These are phyloP conservation scores for Flaveria ramosissima DNA, from an alignment of 129 eudicot species.

Conservation along the genomic window DNA sequence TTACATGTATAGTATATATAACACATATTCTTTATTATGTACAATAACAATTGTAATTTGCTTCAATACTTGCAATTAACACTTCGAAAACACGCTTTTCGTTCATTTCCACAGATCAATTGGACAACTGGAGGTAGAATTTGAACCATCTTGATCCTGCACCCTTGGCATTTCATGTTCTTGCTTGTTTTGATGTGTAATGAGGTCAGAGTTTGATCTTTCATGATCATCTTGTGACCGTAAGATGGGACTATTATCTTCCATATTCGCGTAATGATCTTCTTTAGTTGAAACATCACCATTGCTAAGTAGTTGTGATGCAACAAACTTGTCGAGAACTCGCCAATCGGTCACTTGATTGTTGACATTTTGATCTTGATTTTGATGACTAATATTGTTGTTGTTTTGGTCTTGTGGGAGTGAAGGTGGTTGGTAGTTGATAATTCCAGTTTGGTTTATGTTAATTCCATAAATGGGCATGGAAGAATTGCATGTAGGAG, in stretches of 20 bases:
- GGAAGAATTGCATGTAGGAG: conserved; percentile 34
- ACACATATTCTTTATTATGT: conserved; percentile 38
- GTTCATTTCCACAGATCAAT: conserved; percentile 79
- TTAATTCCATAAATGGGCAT: conserved; percentile 48
- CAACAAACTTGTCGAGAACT: conserved; percentile 95
- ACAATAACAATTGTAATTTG: conserved; percentile 25
- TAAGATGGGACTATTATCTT: conserved; percentile 29
- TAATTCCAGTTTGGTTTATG: conserved; percentile 36
- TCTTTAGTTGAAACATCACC: conserved; percentile 58
- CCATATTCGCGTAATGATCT: conserved; percentile 35
- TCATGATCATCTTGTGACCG: conserved; percentile 30
- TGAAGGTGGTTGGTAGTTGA: conserved; percentile 41
- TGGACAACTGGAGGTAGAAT: conserved; percentile 64
- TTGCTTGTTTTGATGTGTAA: conserved; percentile 43
- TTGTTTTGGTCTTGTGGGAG: conserved; percentile 32
- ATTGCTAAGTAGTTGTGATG: conserved; percentile 83
- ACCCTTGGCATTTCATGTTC: conserved; percentile 34
- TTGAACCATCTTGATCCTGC: conserved; percentile 58
- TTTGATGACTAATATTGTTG: conserved; percentile 27
- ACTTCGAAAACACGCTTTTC: conserved; percentile 11
- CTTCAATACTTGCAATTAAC: conserved; percentile 27
- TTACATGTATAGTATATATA: conserved; percentile 36
- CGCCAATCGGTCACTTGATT: conserved; percentile 87
- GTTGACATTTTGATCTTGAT: conserved; percentile 49
- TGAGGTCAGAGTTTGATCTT: conserved; percentile 34